Evolutionary conservation across 2,329 filamentous ascomycete species (phyloP).

Genomic region (Teratosphaeria viscida): DNA sequence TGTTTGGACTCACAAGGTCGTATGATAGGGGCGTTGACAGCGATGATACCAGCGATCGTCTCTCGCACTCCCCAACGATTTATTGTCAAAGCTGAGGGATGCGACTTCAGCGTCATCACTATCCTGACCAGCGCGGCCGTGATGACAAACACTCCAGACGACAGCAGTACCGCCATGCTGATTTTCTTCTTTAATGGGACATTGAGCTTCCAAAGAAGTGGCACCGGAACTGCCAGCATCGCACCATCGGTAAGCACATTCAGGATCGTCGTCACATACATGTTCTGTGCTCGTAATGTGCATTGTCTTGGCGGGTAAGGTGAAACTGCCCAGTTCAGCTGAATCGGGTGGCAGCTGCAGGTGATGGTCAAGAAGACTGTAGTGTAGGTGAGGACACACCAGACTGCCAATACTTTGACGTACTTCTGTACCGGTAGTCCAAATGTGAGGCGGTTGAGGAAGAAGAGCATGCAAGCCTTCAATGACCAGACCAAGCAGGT

Average conservation of each 20-base stretch:
- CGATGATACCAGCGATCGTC: conserved; percentile 27
- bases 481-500: conserved; percentile 10
- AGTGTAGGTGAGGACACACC: conserved; percentile 21
- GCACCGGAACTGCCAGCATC: conserved; percentile 26
- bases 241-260: conserved; percentile 26
- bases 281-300: conserved; percentile 22
- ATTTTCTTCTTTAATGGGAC: conserved; percentile 24
- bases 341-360: conserved; percentile 19
- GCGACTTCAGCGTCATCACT: conserved; percentile 21
- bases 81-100: conserved; percentile 24
- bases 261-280: conserved; percentile 20
- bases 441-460: conserved; percentile 25
- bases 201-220: conserved; percentile 25
- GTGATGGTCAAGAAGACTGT: conserved; percentile 25
- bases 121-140: conserved; percentile 26
- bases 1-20: not conserved
- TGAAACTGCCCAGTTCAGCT: conserved; percentile 21
- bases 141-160: conserved; percentile 28
- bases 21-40: conserved; percentile 19
- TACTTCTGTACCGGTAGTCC: conserved; percentile 22
- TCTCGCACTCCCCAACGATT: conserved; percentile 31
- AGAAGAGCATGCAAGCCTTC: conserved; percentile 19
- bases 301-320: conserved; percentile 21
- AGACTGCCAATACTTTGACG: conserved; percentile 21
- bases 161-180: conserved; percentile 23